phyloP scores from a whole-genome alignment of 1,284 basidiomycete genomes.

The Quambalaria eucalypti region DNA sequence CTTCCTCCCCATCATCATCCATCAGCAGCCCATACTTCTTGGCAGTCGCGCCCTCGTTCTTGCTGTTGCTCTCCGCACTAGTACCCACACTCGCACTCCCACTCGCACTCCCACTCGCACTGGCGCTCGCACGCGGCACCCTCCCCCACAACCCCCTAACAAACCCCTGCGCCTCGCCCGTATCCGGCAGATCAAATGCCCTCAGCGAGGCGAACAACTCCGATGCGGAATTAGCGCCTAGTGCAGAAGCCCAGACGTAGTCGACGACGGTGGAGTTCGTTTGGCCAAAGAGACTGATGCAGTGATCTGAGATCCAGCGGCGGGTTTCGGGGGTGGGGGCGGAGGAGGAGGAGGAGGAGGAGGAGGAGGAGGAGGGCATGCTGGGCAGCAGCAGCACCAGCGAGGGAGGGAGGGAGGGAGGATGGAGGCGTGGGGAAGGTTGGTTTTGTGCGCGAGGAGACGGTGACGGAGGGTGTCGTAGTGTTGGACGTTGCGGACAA shows the following conservation, averaged over 20 bases:
- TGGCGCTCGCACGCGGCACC: slow-evolving; percentile 61
- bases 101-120: slow-evolving; percentile 56
- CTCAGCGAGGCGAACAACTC: slow-evolving; percentile 67
- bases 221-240: slow-evolving; percentile 69
- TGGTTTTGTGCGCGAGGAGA: too few species aligned
- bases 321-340: slow-evolving; percentile 14
- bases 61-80: slow-evolving; percentile 51
- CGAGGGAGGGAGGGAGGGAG: not conserved
- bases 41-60: slow-evolving; percentile 11
- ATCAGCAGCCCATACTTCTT: slow-evolving; percentile 33
- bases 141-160: slow-evolving; percentile 66
- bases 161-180: slow-evolving; percentile 68
- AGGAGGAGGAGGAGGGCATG: too few species aligned
- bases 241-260: slow-evolving; percentile 51
- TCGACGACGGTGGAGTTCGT: slow-evolving; percentile 35
- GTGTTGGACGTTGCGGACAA: too few species aligned
- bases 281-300: slow-evolving; percentile 35
- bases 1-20: slow-evolving; percentile 22
- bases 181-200: slow-evolving; percentile 68
- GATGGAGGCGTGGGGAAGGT: not conserved
- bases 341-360: too few species aligned
- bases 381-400: not conserved
- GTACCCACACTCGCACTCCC: too few species aligned
- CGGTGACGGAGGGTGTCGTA: too few species aligned
- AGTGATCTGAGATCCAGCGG: slow-evolving; percentile 38